Evolutionary conservation across 176 grass and related monocot genomes (phyloP), one percentile per base, ranked within the genome.

Genomic region (Carex littledalei): DNA sequence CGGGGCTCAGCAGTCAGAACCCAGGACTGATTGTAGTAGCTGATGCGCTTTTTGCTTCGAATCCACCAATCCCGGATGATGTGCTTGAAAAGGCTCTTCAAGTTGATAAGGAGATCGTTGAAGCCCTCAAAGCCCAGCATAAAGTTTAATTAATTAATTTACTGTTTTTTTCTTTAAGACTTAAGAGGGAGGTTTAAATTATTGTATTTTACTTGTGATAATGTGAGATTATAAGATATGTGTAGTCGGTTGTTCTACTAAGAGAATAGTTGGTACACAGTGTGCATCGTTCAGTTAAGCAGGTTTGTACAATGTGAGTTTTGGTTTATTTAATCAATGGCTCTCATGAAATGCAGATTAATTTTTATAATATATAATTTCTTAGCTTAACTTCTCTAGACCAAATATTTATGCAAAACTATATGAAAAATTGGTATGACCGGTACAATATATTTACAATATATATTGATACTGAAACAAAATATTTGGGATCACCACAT

Each of bases 71-170:
- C 45, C 37, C 76, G 0, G 85, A 85, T 34, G 66, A 70, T 6
- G 47, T 90, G 22, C 89, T 90, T 6, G 86, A 83, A 79, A 82
- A 87, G 55, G 89, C 86, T 45, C 75, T 90, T 26, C 89, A 87
- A 24, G 47, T 90, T 63, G 77, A 87, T 65, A 81, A 85, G 45
- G 67, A 56, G 45, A 81, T 70, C 1, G 41, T 90, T 31, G 75
- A 78, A 49, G 63, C 56, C 47, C 85, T 90, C 47, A 85, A 87
- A 66, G 56, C 74, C n/a, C 53, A 79, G 34, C 18, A 73, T 75
- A 84, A 85, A 82, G 80, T 8, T n/a, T n/a, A n/a, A n/a, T 14
- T 18, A 69, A 39, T 39, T 39, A 39, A 39, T 39, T 26, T 26
- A 26, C 1, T 39, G 37, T 4, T 4, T 39, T 39, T 39, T 35